A percentile compares a stretch with the other conserved stretches of the same genome.
These are phyloP conservation scores for Stentor roeselii DNA, from an alignment of 73 alveolate species.

Conservation along the genomic window DNA sequence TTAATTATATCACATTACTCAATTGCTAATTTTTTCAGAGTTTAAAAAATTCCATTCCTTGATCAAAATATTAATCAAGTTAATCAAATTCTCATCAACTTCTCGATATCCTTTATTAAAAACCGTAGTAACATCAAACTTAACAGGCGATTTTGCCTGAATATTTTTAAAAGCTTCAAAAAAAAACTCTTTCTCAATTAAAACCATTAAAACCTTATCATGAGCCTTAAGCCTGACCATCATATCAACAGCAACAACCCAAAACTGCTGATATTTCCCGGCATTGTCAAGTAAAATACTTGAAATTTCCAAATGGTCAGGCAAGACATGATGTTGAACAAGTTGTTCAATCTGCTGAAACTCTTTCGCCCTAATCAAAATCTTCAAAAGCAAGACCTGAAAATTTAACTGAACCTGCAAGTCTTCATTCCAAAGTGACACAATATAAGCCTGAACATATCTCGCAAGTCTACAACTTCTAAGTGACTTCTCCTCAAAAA, in stretches of 20 bases:
- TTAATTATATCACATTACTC: too few species aligned
- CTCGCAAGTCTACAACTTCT: not conserved
- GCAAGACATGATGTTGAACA: not conserved
- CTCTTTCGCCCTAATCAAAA: not conserved
- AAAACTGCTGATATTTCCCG: not conserved
- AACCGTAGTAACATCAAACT: not conserved
- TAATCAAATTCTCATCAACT: not conserved
- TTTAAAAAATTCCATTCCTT: not conserved
- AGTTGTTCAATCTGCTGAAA: not conserved
- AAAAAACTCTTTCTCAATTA: not conserved
- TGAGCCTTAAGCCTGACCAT: not conserved
- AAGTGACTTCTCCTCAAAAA: not conserved
- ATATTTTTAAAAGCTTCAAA: not conserved
- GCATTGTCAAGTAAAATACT: not conserved
- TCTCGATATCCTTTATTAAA: not conserved
- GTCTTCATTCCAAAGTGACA: not conserved
- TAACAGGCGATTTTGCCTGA: not conserved
- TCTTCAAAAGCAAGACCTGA: not conserved
- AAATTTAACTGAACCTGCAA: slow-evolving; percentile 15
- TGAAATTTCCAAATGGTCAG: not conserved
- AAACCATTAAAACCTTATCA: not conserved
- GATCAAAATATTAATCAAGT: not conserved
- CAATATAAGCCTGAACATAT: not conserved
- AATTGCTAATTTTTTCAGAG: too few species aligned
- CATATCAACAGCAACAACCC: slow-evolving; percentile 6